Evolutionary conservation across 768 basidiomycete genomes (phyloP).

Genomic region (Boletus subcaerulescens): DNA sequence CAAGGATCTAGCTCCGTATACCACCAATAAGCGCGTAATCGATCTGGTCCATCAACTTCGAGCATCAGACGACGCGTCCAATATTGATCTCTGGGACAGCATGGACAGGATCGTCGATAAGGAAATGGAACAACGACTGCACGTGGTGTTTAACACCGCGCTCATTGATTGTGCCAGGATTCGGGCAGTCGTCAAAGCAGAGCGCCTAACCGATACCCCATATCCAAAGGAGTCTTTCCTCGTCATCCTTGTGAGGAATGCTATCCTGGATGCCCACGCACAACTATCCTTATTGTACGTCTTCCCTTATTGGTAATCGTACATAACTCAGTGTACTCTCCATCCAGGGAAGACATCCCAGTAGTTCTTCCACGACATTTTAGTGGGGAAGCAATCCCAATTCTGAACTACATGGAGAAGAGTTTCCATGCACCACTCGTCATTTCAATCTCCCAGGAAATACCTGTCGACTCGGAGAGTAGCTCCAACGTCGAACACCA

Average conservation of each 20-base stretch:
- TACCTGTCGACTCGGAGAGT: not conserved
- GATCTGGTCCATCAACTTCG: not conserved
- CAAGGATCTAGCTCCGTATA: not conserved
- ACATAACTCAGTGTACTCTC: not conserved
- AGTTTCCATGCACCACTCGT: not conserved
- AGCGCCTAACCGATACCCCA: not conserved
- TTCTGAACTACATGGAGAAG: constrained; percentile 2
- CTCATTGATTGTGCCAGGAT: constrained; percentile 7
- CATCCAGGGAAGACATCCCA: not conserved
- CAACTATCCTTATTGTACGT: not conserved
- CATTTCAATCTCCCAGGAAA: not conserved
- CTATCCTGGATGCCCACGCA: not conserved
- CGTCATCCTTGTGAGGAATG: constrained; percentile 3
- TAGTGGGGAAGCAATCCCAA: not conserved
- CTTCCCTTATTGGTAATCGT: not conserved
- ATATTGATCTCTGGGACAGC: not conserved
- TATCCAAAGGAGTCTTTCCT: constrained; percentile 10
- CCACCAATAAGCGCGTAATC: not conserved
- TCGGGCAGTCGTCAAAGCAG: constrained; percentile 1
- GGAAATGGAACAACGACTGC: not conserved
- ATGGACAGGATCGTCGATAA: not conserved
- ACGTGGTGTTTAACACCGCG: not conserved
- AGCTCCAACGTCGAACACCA: not conserved
- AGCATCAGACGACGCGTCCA: not conserved
- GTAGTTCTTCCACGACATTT: constrained; percentile 7